A percentile compares a stretch with the other conserved stretches of the same genome.
phyloP scores from a whole-genome alignment of 257 asterid genomes.

The Solanum chilense region DNA sequence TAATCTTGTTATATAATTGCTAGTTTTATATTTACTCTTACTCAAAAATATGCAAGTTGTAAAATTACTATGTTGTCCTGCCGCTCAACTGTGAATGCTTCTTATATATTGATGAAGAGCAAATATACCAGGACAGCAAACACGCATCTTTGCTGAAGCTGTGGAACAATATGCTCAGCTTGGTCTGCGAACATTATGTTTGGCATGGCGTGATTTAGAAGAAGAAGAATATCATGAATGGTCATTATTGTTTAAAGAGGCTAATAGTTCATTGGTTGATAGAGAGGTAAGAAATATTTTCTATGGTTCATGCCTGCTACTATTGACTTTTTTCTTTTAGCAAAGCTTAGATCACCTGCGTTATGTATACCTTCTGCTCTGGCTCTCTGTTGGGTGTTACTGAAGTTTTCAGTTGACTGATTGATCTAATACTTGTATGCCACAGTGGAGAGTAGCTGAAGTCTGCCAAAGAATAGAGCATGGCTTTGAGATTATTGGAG shows the following conservation, averaged over 20 bases:
- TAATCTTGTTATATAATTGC: background rate
- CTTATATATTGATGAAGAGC: background rate
- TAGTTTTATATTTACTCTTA: background rate
- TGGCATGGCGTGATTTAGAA: constrained; percentile 88
- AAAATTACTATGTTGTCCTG: background rate
- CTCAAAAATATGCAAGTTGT: background rate
- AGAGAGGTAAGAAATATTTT: constrained; percentile 58
- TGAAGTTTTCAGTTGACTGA: background rate
- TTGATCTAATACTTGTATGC: background rate
- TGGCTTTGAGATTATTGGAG: constrained; percentile 82
- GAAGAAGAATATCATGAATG: constrained; percentile 83
- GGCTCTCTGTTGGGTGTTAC: background rate
- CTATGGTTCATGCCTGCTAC: background rate
- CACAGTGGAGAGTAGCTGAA: constrained; percentile 95
- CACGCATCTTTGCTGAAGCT: constrained; percentile 66
- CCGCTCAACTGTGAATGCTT: background rate
- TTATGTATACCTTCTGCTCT: background rate
- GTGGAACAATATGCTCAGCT: constrained; percentile 93
- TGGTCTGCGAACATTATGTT: constrained; percentile 91
- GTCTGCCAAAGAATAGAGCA: constrained; percentile 93
- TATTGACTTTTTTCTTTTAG: background rate
- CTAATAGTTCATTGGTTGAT: constrained; percentile 85
- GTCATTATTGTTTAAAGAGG: constrained; percentile 88
- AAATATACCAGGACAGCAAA: constrained; percentile 72
- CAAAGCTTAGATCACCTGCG: background rate